Evolutionary conservation across 768 basidiomycete species (phyloP).

Genomic region (Coprinopsis sp.): DNA sequence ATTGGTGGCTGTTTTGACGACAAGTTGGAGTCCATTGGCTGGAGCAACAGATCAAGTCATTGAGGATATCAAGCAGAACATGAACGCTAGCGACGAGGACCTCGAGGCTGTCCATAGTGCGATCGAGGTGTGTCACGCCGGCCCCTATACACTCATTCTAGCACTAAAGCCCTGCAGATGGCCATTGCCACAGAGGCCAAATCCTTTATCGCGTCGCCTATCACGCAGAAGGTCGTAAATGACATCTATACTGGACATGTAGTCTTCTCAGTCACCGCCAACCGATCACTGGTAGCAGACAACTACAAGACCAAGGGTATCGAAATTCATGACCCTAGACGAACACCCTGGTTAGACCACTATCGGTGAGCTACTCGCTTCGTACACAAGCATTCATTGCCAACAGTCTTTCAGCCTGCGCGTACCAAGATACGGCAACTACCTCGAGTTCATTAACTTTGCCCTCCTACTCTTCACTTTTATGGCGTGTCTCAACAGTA

Average conservation of each 20-base stretch:
- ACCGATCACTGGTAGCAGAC: constrained; percentile 79
- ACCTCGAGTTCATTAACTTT: constrained; percentile 79
- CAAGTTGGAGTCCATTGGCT: constrained; percentile 79
- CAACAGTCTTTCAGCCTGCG: constrained; percentile 47
- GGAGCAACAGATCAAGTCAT: constrained; percentile 67
- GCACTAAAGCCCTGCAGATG: constrained; percentile 54
- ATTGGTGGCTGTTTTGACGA: constrained; percentile 73
- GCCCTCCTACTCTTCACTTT: constrained; percentile 63
- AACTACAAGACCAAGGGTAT: constrained; percentile 81
- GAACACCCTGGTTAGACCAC: constrained; percentile 76
- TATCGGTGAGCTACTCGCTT: constrained; percentile 46
- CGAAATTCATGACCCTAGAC: constrained; percentile 63
- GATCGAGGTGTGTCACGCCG: constrained; percentile 62
- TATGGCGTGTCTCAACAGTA: constrained; percentile 71
- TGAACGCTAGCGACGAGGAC: constrained; percentile 58
- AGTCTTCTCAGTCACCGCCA: constrained; percentile 56
- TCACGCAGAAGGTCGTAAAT: constrained; percentile 83
- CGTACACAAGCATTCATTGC: constrained; percentile 2
- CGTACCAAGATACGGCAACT: constrained; percentile 75
- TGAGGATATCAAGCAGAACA: constrained; percentile 54
- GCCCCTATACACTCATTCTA: not conserved
- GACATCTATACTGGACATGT: constrained; percentile 84
- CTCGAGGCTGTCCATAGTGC: constrained; percentile 73
- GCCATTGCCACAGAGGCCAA: constrained; percentile 86
- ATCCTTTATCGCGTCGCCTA: constrained; percentile 73